These are phyloP conservation scores for Avena insularis DNA, from an alignment of 176 grass and related monocot genomes.

Conservation along the genomic window DNA sequence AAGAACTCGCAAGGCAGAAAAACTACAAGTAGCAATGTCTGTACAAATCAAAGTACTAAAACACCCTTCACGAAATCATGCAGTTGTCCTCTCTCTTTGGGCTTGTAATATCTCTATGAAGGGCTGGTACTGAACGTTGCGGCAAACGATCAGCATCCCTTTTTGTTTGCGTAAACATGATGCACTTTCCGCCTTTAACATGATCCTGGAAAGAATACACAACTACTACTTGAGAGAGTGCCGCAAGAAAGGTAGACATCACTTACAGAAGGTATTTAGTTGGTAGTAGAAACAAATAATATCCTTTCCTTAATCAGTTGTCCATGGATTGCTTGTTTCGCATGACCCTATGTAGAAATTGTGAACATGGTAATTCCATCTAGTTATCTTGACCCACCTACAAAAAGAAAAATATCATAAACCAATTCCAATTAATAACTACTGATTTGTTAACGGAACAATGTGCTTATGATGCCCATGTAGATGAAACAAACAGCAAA, in stretches of 20 bases:
- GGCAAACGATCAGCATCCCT: slow-evolving; percentile 75
- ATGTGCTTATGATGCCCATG: too few species aligned
- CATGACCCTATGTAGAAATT: slow-evolving; percentile 65
- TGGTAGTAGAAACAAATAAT: not conserved
- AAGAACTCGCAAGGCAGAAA: not conserved
- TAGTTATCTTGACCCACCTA: too few species aligned
- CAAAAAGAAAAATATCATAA: too few species aligned
- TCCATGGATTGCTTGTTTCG: slow-evolving; percentile 77
- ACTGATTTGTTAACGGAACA: too few species aligned
- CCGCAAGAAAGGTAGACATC: not conserved
- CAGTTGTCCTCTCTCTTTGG: slow-evolving; percentile 83
- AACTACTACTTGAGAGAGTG: not conserved
- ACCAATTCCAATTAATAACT: too few species aligned
- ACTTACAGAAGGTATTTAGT: not conserved
- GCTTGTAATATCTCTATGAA: slow-evolving; percentile 71
- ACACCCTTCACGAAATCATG: slow-evolving; percentile 73
- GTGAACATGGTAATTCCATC: slow-evolving; percentile 43
- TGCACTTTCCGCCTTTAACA: slow-evolving; percentile 35
- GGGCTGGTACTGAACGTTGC: slow-evolving; percentile 63
- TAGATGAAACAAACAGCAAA: too few species aligned
- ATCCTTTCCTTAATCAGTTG: slow-evolving; percentile 68
- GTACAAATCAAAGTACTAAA: slow-evolving; percentile 89
- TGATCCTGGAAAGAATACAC: slow-evolving; percentile 60
- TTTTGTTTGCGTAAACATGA: slow-evolving; percentile 98
- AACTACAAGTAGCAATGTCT: slow-evolving; percentile 88